Base-by-base conservation (phyloP, 257 asterid genomes). In the Paraleonurus japonicus region DNA sequence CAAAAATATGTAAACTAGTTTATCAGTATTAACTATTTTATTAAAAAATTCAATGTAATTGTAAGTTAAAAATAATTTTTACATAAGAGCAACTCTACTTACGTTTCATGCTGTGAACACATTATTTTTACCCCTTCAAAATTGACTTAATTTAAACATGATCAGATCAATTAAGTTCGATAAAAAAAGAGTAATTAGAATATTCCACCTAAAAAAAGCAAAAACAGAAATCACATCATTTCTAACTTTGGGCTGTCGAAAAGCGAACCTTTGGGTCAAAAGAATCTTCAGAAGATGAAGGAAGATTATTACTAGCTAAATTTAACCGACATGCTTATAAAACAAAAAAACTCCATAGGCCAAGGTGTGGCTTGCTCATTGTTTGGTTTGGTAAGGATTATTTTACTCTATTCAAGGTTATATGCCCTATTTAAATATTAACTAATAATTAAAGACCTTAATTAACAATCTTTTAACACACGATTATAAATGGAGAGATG, bases 231-330 rank as follows among this genome's bases (percentile, higher is more conserved):
- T 5, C 24, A 17, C 57, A 50, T 16, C 12, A n/a, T 17, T 50
- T 16, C 8, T 3, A 63, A 22, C 23, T 23, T 41, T 35, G 17
- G 11, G 7, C 16, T 61, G 50, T 65, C 15, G 72, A 60, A 59
- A 19, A 65, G 60, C 32, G 35, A 57, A 20, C 74, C 66, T 35
- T 75, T 68, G 35, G 59, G 65, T 59, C 41, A 61, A 30, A 32
- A 32, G 27, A 59, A 59, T 59, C 65, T 59, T 59, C 23, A 60
- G 67, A 61, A 22, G 61, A 20, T 22, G 60, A 54, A 54, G 61
- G 32, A 55, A 61, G 53, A 62, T 20, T 10, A 62, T 47, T 47
- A 47, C 3, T 47, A 10, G 16, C 48, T 54, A 39, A 32, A 27
- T n/a, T n/a, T n/a, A n/a, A n/a, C n/a, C n/a, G n/a, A n/a, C 45